Base-by-base conservation (phyloP, 2,329 filamentous ascomycete genomes). In the Pezicula carpinea region DNA sequence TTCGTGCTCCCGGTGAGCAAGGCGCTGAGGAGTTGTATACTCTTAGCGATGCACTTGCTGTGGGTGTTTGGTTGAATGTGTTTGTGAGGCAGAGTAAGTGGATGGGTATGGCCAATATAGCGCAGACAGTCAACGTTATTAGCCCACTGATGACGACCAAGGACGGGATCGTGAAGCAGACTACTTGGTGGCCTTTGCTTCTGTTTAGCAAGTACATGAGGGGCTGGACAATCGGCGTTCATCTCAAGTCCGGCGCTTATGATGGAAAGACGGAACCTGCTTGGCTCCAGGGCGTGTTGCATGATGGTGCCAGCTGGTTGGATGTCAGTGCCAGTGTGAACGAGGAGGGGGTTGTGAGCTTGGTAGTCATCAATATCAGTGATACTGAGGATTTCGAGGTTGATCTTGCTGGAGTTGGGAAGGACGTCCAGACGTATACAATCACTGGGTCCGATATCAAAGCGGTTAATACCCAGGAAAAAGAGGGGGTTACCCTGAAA, bases 361-460 rank as follows among this genome's bases (percentile, higher is more conserved):
- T 92, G 53, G 85, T 78, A 3, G 86, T 91, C 1, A 85, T 89
- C 14, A 93, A 93, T 62, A 75, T 89, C 23, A 73, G 76, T 50
- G 80, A 85, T 52, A 72, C 74, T 7, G 71, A 75, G 52, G 77
- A 74, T 47, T 82, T 84, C 45, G 72, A 77, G 51, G 78, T 78
- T 0, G 70, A 76, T 36, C 55, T 89, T n/a, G 71, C 75, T 34
- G 85, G 85, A 0, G 62, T 80, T 0, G 71, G 69, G 0, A 68
- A 66, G 2, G 66, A 74, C 1, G 77, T 87, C 0, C 59, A 77
- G 22, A 80, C 87, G 3, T 83, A 79, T 59, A 81, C 73, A 0
- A 79, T 91, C 13, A 76, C 75, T 1, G 85, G 81, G 0, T 65
- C 71, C 2, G 67, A 69, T 50, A 72, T 85, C 18, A 65, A 73